Evolutionary conservation across 306 rosid species (phyloP).

Genomic region (Dalbergia cultrata): DNA sequence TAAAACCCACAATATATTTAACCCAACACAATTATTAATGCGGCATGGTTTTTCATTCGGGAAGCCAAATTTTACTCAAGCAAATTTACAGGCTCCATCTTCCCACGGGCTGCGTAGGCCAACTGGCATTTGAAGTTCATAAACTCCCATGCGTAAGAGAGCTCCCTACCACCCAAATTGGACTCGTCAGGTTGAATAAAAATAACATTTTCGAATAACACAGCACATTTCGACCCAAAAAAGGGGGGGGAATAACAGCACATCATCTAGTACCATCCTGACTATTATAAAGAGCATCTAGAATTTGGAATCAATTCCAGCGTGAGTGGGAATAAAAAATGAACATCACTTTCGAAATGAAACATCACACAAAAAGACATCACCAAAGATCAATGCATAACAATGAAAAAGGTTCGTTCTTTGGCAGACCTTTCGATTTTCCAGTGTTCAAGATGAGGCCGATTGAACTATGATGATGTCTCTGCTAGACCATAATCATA

Average conservation of each 20-base stretch:
- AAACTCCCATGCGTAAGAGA: no score
- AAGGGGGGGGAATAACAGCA: background rate
- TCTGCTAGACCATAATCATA: conserved; percentile 1
- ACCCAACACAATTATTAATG: no score
- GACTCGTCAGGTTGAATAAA: background rate
- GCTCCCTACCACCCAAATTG: background rate
- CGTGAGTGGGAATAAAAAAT: conserved; percentile 6
- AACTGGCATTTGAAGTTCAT: no score
- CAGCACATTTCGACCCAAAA: no score
- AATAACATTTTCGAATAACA: background rate
- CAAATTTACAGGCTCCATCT: no score
- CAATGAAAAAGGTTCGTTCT: background rate
- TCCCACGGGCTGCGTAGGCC: no score
- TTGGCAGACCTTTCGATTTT: background rate
- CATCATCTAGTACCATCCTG: background rate
- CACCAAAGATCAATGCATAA: conserved; percentile 1
- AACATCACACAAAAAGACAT: background rate
- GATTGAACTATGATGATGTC: background rate
- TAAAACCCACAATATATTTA: no score
- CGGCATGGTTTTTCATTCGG: no score
- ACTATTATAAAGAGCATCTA: conserved; percentile 8
- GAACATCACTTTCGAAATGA: background rate
- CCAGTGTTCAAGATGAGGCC: background rate
- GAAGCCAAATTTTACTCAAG: no score
- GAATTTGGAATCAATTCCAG: conserved; percentile 18